Base-by-base conservation (phyloP, 1,139 yeast species). In the Kodamaea derodonti region DNA sequence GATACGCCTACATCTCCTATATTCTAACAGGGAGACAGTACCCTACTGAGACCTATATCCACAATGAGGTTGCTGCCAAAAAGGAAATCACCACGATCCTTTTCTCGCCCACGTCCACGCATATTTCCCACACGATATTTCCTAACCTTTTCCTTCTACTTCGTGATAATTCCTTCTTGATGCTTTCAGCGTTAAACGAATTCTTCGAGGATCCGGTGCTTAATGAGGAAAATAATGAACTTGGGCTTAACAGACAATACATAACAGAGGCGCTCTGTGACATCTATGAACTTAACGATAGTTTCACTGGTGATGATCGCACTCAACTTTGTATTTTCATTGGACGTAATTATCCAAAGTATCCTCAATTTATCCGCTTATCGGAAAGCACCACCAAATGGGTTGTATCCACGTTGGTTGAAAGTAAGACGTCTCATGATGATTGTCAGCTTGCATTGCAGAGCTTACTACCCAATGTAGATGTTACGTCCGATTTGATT, bases 361-460 rank as follows among this genome's bases (percentile, higher is more conserved):
- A 83, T 51, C 67, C 78, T 3, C 96, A 88, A 54, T 87, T 83
- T 43, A 69, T 88, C 11, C 65, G 85, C 27, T 59, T 87, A 2
- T 75, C 90, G 0, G 90, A 82, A 33, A 66, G 78, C 4, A 59
- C 65, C 1, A 53, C 84, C 28, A 65, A 70, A 4, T 53, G 58
- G 6, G 62, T 83, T 4, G 60, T 84, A 16, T 60, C 66, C 3
- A 61, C 58, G 10, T 60, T 86, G 23, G 79, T 88, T 44, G 48
- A 60, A n/a, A 64, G 59, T 39, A 51, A 58, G 3, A 62, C 62
- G 12, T 54, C 51, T 2, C 18, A 14, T 1, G 71, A 65, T 28
- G 94, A 85, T 44, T 75, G 87, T 49, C 92, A 87, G 49, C 60
- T 82, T 36, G 88, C 92, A 1, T 58, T 86, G 12, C 84, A 80